phyloP scores from a whole-genome alignment of 164 flowering plant species.

The Taxillus chinensis region DNA sequence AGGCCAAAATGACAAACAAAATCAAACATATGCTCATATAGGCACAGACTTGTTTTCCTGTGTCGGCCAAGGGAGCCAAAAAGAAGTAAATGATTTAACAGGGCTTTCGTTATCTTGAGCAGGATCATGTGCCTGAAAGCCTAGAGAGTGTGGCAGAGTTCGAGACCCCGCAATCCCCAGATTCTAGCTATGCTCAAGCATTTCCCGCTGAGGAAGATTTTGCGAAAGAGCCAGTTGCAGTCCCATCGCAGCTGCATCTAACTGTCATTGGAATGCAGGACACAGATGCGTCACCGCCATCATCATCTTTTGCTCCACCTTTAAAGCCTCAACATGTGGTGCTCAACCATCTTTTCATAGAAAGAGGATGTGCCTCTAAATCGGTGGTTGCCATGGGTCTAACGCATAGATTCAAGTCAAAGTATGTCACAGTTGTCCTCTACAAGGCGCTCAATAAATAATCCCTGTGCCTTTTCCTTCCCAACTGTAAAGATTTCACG shows the following conservation, averaged over 20 bases:
- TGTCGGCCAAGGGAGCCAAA: background rate
- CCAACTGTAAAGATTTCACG: too few relatives aligned
- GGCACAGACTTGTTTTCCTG: too few relatives aligned
- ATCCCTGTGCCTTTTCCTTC: background rate
- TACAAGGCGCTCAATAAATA: conserved; percentile 72
- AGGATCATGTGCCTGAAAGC: conserved; percentile 80
- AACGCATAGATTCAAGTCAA: conserved; percentile 73
- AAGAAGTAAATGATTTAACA: background rate
- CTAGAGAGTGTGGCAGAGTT: conserved; percentile 61
- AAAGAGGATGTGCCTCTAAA: conserved; percentile 67
- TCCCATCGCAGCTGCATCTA: conserved; percentile 63
- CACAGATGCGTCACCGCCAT: conserved; percentile 17
- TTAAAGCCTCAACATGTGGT: conserved; percentile 72
- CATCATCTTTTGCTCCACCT: conserved; percentile 9
- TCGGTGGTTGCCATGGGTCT: conserved; percentile 74
- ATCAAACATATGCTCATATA: too few relatives aligned
- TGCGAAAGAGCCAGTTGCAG: conserved; percentile 63
- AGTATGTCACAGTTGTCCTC: conserved; percentile 84
- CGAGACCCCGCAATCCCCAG: conserved; percentile 78
- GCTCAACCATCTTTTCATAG: conserved; percentile 83
- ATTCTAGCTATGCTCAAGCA: conserved; percentile 49
- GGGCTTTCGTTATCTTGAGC: conserved; percentile 7
- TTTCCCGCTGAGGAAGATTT: conserved; percentile 63
- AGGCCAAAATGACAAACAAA: too few relatives aligned
- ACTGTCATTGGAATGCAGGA: conserved; percentile 48